phyloP scores from a whole-genome alignment of 2,329 filamentous ascomycete genomes.

The Canariomyces notabilis region DNA sequence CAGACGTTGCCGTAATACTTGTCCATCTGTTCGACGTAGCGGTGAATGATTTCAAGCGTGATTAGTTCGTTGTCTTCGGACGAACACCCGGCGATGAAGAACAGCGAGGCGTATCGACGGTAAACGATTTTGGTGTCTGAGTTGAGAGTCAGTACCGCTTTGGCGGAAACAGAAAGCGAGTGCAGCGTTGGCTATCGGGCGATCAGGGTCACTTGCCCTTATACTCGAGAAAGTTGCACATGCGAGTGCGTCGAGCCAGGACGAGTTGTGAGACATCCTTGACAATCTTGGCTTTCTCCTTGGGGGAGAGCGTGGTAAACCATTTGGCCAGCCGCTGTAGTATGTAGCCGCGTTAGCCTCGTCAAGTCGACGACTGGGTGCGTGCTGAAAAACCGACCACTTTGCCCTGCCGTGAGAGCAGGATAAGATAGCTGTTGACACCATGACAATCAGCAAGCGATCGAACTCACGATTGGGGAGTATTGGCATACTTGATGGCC shows the following conservation, averaged over 20 bases:
- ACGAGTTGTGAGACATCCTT: conserved; percentile 99
- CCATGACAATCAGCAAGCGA: conserved; percentile 20
- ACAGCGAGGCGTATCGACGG: conserved; percentile 95
- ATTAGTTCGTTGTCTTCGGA: conserved; percentile 98
- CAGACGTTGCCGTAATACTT: conserved; percentile 99
- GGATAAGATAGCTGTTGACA: conserved; percentile 77
- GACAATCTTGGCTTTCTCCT: conserved; percentile 99
- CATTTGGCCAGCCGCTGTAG: conserved; percentile 94
- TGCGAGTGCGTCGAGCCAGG: conserved; percentile 88
- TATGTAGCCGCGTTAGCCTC: not conserved
- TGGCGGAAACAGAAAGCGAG: not conserved
- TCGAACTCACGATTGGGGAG: not conserved
- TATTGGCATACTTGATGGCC: conserved; percentile 48
- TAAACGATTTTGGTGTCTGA: conserved; percentile 99
- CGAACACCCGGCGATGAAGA: conserved; percentile 96
- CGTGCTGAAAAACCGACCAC: conserved; percentile 63
- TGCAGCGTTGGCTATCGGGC: too few species aligned
- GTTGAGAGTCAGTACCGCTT: conserved; percentile 8
- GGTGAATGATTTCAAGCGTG: conserved; percentile 96
- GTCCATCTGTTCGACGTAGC: conserved; percentile 99
- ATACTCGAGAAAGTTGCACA: conserved; percentile 99
- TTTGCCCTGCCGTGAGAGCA: conserved; percentile 97
- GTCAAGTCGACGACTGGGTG: conserved; percentile 15
- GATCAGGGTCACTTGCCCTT: conserved; percentile 60
- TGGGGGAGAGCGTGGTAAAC: conserved; percentile 97